Base-by-base conservation (phyloP, 1,284 basidiomycete species). In the Sporisorium scitamineum region DNA sequence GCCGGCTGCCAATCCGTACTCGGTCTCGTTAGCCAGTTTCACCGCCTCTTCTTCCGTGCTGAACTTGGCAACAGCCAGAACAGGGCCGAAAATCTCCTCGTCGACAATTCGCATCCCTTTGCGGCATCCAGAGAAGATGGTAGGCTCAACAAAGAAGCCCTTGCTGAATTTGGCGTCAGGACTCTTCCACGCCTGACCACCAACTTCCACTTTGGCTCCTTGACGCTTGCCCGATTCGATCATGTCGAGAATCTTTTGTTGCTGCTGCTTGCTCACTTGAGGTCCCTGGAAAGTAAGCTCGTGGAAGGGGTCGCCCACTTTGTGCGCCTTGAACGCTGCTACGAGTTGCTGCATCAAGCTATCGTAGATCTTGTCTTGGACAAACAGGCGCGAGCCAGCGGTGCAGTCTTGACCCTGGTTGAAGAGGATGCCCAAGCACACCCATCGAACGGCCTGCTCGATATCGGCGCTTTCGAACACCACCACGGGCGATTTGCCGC, bases 191-290 rank as follows among this genome's bases (percentile, higher is more conserved):
- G 61, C 64, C 14, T 54, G 50, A 53, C 95, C 95, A 45, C 94
- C 95, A 26, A 88, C 77, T 85, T 91, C 89, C 37, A 94, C 88
- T 18, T 86, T 94, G 14, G 76, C 80, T 16, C 95, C 95, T 62
- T 94, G 94, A 44, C 90, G 79, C 87, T 92, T 93, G 26, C 95
- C 95, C n/a, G 90, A 90, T 64, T 94, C 86, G 86, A 97, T 95
- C 89, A 93, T 95, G 51, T 87, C 88, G 91, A 94, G 92, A 87
- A 95, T 92, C 77, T 93, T 92, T 84, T 97, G 93, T 80, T 92
- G 93, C 86, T 97, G 95, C 27, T 67, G 63, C 39, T 77, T 62
- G 27, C 90, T 93, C 62, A 95, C 92, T 86, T 94, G 93, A n/a
- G 95, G 94, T 37, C 94, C 94, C 83, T 95, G 93, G 87, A 91